phyloP scores from a whole-genome alignment of 2,329 filamentous ascomycete genomes.

The Stemphylium beticola region DNA sequence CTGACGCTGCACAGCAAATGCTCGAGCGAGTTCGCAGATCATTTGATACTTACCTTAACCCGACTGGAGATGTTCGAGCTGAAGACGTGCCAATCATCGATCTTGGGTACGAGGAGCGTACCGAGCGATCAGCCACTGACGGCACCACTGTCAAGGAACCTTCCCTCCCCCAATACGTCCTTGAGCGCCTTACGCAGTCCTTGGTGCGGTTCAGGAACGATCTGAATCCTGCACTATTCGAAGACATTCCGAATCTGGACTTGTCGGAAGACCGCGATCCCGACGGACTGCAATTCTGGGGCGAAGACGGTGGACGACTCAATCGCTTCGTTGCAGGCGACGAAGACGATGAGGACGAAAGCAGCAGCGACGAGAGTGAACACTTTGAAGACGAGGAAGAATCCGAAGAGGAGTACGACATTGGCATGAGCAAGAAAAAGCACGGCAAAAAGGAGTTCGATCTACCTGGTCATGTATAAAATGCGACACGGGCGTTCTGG shows the following conservation, averaged over 20 bases:
- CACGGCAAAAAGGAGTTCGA: slow-evolving; percentile 38
- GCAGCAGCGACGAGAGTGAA: slow-evolving; percentile 44
- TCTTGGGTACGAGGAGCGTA: slow-evolving; percentile 45
- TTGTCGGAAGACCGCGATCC: slow-evolving; percentile 35
- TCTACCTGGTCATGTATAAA: slow-evolving; percentile 47
- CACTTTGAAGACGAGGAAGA: slow-evolving; percentile 43
- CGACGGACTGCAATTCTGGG: slow-evolving; percentile 43
- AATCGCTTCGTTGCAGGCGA: slow-evolving; percentile 30
- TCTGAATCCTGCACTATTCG: slow-evolving; percentile 42
- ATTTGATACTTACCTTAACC: slow-evolving; percentile 54
- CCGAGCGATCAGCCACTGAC: slow-evolving; percentile 43
- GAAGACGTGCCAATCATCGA: slow-evolving; percentile 47
- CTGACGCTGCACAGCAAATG: slow-evolving; percentile 43
- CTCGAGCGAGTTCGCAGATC: slow-evolving; percentile 47
- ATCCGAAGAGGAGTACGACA: slow-evolving; percentile 37
- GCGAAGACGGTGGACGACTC: slow-evolving; percentile 36
- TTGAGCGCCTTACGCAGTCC: slow-evolving; percentile 54
- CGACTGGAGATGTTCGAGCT: slow-evolving; percentile 40
- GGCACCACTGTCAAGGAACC: slow-evolving; percentile 47
- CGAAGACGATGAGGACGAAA: slow-evolving; percentile 41
- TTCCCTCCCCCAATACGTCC: slow-evolving; percentile 53
- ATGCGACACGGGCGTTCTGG: slow-evolving; percentile 19
- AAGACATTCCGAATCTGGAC: slow-evolving; percentile 42
- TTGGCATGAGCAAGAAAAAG: slow-evolving; percentile 27
- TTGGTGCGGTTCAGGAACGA: slow-evolving; percentile 56